phyloP scores from a whole-genome alignment of 2,329 filamentous ascomycete genomes.

The Alternaria panax region DNA sequence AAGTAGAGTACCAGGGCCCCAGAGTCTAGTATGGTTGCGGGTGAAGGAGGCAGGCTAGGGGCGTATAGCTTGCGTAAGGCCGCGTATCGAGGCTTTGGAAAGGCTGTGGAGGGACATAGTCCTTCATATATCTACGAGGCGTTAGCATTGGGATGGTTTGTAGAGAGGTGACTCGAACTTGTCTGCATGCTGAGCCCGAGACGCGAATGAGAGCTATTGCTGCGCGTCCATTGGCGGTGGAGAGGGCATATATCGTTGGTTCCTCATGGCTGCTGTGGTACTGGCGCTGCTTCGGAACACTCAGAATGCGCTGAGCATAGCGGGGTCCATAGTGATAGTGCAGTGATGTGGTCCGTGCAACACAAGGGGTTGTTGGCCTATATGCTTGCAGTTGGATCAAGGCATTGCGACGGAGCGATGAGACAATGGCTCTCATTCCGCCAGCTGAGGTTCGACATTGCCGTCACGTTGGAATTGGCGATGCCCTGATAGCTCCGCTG shows the following conservation, averaged over 20 bases:
- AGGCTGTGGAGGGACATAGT: slow-evolving; percentile 63
- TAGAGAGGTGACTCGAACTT: slow-evolving; percentile 55
- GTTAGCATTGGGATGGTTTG: background rate
- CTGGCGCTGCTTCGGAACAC: slow-evolving; percentile 12
- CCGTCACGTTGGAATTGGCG: slow-evolving; percentile 7
- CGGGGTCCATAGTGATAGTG: slow-evolving; percentile 11
- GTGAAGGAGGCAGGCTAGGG: slow-evolving; percentile 53
- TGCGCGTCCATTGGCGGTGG: slow-evolving; percentile 82
- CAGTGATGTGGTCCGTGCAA: background rate
- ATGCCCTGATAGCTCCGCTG: background rate
- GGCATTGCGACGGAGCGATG: slow-evolving; percentile 21
- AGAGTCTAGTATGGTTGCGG: slow-evolving; percentile 70
- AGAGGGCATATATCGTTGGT: slow-evolving; percentile 87
- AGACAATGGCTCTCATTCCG: slow-evolving; percentile 47
- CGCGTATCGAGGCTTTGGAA: slow-evolving; percentile 70
- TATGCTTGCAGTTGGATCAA: background rate
- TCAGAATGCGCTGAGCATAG: slow-evolving; percentile 24
- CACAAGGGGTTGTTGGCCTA: background rate
- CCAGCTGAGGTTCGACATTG: slow-evolving; percentile 27
- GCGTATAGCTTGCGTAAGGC: slow-evolving; percentile 77
- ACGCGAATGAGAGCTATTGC: slow-evolving; percentile 91
- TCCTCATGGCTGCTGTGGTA: slow-evolving; percentile 31
- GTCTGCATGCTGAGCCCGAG: slow-evolving; percentile 77
- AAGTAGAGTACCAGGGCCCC: slow-evolving; percentile 85
- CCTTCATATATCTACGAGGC: slow-evolving; percentile 67